These are phyloP conservation scores for Botrytis fabae DNA, from an alignment of 2,329 filamentous ascomycete genomes.

Conservation along the genomic window DNA sequence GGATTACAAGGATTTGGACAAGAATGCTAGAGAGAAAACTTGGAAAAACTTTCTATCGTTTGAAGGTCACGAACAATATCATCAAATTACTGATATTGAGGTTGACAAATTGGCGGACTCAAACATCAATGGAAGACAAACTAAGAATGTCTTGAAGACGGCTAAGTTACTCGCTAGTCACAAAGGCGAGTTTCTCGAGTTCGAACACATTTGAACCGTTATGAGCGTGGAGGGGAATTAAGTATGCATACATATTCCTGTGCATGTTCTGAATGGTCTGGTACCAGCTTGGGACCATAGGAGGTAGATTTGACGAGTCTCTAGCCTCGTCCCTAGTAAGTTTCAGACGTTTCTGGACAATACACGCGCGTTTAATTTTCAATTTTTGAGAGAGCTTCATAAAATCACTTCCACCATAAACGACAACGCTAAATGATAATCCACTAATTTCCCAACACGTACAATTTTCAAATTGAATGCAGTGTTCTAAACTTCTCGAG, in stretches of 20 bases:
- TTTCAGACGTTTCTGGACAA: not conserved
- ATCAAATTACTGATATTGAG: conserved; percentile 27
- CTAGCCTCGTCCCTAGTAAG: not conserved
- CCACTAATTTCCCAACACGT: not conserved
- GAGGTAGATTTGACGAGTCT: not conserved
- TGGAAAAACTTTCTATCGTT: conserved; percentile 33
- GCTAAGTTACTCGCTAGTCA: conserved; percentile 36
- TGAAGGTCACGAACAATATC: conserved; percentile 31
- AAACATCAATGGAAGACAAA: conserved; percentile 42
- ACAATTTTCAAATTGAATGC: not conserved
- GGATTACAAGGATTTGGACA: conserved; percentile 33
- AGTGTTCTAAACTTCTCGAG: not conserved
- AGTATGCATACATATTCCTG: not conserved
- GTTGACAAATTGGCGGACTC: conserved; percentile 28
- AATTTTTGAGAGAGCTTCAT: not conserved
- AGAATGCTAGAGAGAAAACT: conserved; percentile 30
- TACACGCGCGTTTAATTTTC: not conserved
- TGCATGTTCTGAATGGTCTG: not conserved
- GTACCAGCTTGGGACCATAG: not conserved
- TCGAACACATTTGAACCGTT: conserved; percentile 36
- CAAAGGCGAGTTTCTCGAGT: conserved; percentile 31
- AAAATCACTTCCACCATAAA: not conserved
- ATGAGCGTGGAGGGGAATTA: conserved; percentile 18
- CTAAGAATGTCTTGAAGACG: conserved; percentile 42
- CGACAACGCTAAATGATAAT: not conserved